These are phyloP conservation scores for Penicillium antarcticum DNA, from an alignment of 495 filamentous ascomycete species.

Conservation along the genomic window DNA sequence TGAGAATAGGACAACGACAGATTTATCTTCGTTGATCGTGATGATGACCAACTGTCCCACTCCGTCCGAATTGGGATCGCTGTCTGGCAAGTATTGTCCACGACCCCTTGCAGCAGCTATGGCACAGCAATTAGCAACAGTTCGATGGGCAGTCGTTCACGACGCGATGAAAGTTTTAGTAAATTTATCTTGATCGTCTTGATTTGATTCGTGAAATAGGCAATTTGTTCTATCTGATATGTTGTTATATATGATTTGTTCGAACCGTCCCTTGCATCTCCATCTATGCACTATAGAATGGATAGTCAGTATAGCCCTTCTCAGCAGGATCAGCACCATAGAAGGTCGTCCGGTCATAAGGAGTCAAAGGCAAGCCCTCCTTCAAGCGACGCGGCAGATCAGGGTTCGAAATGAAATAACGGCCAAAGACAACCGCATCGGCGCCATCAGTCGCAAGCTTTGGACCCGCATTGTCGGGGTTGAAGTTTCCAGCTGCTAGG, in stretches of 20 bases:
- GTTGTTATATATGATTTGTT: slow-evolving; percentile 18
- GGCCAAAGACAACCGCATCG: slow-evolving; percentile 52
- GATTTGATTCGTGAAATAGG: not conserved
- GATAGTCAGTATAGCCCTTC: slow-evolving; percentile 65
- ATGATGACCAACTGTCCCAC: slow-evolving; percentile 33
- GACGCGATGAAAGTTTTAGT: slow-evolving; percentile 52
- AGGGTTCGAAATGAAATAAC: slow-evolving; percentile 65
- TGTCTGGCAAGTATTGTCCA: slow-evolving; percentile 31
- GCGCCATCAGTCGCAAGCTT: slow-evolving; percentile 23
- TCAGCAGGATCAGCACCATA: slow-evolving; percentile 43
- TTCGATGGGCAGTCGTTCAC: slow-evolving; percentile 56
- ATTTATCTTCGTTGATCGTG: slow-evolving; percentile 34
- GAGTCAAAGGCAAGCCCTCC: slow-evolving; percentile 50
- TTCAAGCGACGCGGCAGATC: slow-evolving; percentile 60
- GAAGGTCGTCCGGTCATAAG: slow-evolving; percentile 58
- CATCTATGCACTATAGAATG: slow-evolving; percentile 42
- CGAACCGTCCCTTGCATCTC: slow-evolving; percentile 16
- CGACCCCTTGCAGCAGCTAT: slow-evolving; percentile 42
- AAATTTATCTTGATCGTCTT: slow-evolving; percentile 17
- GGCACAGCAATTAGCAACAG: slow-evolving; percentile 48
- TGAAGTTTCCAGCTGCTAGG: slow-evolving; percentile 32
- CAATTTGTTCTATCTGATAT: not conserved
- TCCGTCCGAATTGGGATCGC: slow-evolving; percentile 18
- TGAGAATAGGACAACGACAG: slow-evolving; percentile 11
- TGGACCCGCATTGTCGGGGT: slow-evolving; percentile 18